Evolutionary conservation across 441 rosid genomes (phyloP), one percentile per base, ranked within the genome.

Genomic region (Aleurites moluccanus): DNA sequence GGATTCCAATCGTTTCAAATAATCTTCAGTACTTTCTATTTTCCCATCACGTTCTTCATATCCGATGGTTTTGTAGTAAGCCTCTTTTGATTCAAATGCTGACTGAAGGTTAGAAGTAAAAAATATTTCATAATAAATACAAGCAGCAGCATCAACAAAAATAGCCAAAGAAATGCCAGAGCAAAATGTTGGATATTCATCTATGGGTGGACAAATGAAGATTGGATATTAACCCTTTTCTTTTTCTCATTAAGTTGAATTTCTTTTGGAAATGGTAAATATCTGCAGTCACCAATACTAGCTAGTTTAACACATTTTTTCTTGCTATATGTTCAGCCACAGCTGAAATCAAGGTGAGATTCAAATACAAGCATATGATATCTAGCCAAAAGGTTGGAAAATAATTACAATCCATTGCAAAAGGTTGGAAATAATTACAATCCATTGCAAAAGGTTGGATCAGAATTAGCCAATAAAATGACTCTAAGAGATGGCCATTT

Each of bases 31-130:
- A 42, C 79, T 82, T 80, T 90, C 92, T 35, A 87, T 52, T 76
- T 86, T 84, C 28, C 94, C 94, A 61, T 81, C 80, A 5, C 77
- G 80, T 77, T 86, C 89, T 73, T 68, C 78, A 67, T 75, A 86
- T 30, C 91, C 94, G 25, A 88, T 80, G 67, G 80, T 78, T 80
- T 83, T 86, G 70, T 78, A 76, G 77, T 90, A 89, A 47, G 87
- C 91, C 73, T 83, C 92, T 75, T 75, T 85, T 30, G 96, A 90
- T 78, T 79, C 87, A 88, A 86, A 95, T 44, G 79, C 84, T 64
- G 87, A 73, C 99, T 95, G 90, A 65, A 85, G 70, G 35, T 67
- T 70, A 73, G 71, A 64, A 16, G 28, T 8, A 35, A 49, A 47
- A 25, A 57, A 23, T 11, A 23, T 35, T 65, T 10, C 9, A 56